Percentiles rank a stretch among this genome's conserved stretches.
phyloP scores from a whole-genome alignment of 2,329 filamentous ascomycete genomes.

The Trichoderma simmonsii region DNA sequence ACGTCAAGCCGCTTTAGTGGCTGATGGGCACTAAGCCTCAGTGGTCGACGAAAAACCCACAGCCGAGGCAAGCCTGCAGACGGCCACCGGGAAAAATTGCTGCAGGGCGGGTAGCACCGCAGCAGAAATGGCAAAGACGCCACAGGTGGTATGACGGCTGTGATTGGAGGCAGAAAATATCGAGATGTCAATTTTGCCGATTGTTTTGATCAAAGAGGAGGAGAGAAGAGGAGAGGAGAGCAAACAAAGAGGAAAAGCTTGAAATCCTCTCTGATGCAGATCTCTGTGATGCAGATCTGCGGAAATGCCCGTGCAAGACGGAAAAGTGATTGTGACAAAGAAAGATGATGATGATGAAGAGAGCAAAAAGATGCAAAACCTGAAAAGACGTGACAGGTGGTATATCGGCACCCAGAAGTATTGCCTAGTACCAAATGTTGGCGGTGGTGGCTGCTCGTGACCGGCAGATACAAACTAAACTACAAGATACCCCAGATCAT shows the following conservation, averaged over 20 bases:
- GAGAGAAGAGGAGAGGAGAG: neutral
- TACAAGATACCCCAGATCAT: conserved; percentile 8
- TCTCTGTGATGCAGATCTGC: neutral
- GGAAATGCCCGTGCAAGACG: neutral
- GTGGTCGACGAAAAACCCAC: conserved; percentile 3
- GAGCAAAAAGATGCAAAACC: neutral
- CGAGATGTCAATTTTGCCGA: neutral
- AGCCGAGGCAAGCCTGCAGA: conserved; percentile 15
- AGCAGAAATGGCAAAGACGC: neutral
- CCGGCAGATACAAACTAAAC: neutral
- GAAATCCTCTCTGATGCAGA: neutral
- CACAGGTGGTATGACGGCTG: neutral
- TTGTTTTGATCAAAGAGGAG: neutral
- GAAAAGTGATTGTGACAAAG: neutral
- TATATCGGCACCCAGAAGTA: conserved; percentile 8
- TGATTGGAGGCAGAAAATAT: neutral
- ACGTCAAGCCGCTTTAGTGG: conserved; percentile 16
- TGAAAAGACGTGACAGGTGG: neutral
- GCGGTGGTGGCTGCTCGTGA: conserved; percentile 1
- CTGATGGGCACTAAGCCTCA: conserved; percentile 11
- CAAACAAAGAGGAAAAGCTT: neutral
- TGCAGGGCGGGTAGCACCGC: conserved; percentile 9
- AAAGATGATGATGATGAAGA: neutral
- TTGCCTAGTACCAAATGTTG: neutral
- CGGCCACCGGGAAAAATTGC: neutral